Percentiles rank a stretch among this genome's conserved stretches.
phyloP scores from a whole-genome alignment of 129 eudicot genomes.

The Smallanthus sonchifolius region DNA sequence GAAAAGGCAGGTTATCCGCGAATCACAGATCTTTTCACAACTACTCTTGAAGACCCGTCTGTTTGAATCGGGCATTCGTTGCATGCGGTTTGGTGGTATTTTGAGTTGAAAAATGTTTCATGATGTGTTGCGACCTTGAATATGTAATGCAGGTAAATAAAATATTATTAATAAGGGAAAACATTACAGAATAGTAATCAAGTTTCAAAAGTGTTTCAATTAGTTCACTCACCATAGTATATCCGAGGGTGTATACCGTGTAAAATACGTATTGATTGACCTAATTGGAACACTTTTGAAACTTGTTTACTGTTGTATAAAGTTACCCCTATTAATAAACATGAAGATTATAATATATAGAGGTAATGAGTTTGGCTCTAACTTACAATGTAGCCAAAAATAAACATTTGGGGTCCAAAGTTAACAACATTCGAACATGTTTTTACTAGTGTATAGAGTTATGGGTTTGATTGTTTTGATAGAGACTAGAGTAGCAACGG shows the following conservation, averaged over 20 bases:
- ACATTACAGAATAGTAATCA: too few relatives aligned
- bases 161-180: not conserved
- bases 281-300: too few relatives aligned
- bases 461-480: not conserved
- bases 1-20: constrained; percentile 88
- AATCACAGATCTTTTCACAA: constrained; percentile 64
- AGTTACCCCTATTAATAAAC: not conserved
- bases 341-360: not conserved
- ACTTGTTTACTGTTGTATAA: too few relatives aligned
- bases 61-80: constrained; percentile 24
- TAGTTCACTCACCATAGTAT: too few relatives aligned
- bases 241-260: too few relatives aligned
- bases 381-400: not conserved
- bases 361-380: not conserved
- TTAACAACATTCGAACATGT: not conserved
- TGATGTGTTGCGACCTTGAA: constrained; percentile 4
- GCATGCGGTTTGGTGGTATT: not conserved
- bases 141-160: too few relatives aligned
- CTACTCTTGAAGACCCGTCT: constrained; percentile 85
- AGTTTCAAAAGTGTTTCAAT: too few relatives aligned
- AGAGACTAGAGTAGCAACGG: constrained; percentile 7
- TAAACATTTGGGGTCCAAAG: not conserved
- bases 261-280: too few relatives aligned
- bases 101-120: not conserved
- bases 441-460: not conserved